Evolutionary conservation across 208 protist genomes (phyloP), one percentile per base, ranked within the genome.

Genomic region (Leishmania aethiopica): DNA sequence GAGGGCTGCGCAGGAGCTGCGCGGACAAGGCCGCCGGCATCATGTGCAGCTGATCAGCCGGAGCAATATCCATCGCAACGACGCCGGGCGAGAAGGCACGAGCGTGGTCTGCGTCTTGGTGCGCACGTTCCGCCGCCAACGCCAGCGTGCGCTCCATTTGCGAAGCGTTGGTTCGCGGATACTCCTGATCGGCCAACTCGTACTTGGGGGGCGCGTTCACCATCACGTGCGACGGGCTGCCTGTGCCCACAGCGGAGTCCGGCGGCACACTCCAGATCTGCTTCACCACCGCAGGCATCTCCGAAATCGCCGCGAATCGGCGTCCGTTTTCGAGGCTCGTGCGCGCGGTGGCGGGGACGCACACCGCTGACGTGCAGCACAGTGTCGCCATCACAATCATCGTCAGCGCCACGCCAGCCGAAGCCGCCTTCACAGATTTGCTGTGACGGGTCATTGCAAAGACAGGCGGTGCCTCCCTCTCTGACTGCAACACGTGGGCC

Each of bases 101-200:
- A 83, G n/a, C 49, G 2, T 49, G 47, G 0, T 70, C 70, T 77
- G 79, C 72, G n/a, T 70, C 72, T 71, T 82, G 47, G 59, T 49
- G 57, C 47, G 17, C 71, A 5, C 53, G 32, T 49, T 49, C 77
- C n/a, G 0, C 59, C 60, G 0, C 77, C 22, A 60, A 45, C 77
- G 66, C 10, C 66, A 2, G 37, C 67, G 78, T 22, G 28, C 28
- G 0, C 69, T 57, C 2, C 45, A 15, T 49, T 74, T 32, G 25
- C 15, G 70, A 17, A 74, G 28, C 11, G 8, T 1, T 7, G 22
- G 22, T 53, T 3, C 2, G 45, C 3, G 28, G 25, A 28, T 32
- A 19, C 42, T 11, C 45, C 70, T 6, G 42, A 19, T 10, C 2
- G 8, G 35, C 0, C 35, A 3, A 11, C n/a, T 4, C 40, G 67